Base-by-base conservation (phyloP, 2,329 filamentous ascomycete species). In the Leptographium radiaticola region DNA sequence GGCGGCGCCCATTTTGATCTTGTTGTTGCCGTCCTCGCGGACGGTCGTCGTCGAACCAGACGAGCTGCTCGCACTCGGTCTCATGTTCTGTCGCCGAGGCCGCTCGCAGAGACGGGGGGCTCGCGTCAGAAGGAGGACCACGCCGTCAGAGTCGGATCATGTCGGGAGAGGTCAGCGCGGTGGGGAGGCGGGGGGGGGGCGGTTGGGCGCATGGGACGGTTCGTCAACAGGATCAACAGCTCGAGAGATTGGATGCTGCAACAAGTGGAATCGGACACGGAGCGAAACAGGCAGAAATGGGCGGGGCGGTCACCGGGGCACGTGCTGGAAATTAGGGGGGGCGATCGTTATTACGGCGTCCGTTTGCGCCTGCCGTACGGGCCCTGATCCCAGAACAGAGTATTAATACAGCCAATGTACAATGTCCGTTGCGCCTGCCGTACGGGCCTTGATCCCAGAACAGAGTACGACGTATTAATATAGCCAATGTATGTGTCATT, bases 11-110 rank as follows among this genome's bases (percentile, higher is more conserved):
- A 18, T 38, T 20, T 6, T 52, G 16, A 30, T 10, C 18, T 9
- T 46, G 11, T 6, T 52, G 48, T 30, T 36, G 20, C 16, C 33
- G 31, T 52, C 44, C 20, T 31, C 49, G 30, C 16, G 25, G 51
- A 58, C 55, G 49, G 52, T 53, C 40, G 50, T 57, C 55, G 57
- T 52, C 53, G 55, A 39, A 38, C 30, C 16, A 16, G 57, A 55
- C 57, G 57, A 53, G 57, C 53, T 53, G 57, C 48, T 49, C 38
- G 43, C 16, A 31, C 34, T 15, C 20, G 52, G 48, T n/a, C 46
- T 20, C 40, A 42, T 53, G 11, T n/a, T 18, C 18, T 25, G 18
- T 34, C 10, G 12, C 20, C 18, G 42, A 44, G 42, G 25, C 42
- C 6, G 42, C 42, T 11, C 42, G 38, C 10, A 12, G 12, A 46